Evolutionary conservation across 129 eudicot species (phyloP), one percentile per base, ranked within the genome.

Genomic region (Lactuca sativa): DNA sequence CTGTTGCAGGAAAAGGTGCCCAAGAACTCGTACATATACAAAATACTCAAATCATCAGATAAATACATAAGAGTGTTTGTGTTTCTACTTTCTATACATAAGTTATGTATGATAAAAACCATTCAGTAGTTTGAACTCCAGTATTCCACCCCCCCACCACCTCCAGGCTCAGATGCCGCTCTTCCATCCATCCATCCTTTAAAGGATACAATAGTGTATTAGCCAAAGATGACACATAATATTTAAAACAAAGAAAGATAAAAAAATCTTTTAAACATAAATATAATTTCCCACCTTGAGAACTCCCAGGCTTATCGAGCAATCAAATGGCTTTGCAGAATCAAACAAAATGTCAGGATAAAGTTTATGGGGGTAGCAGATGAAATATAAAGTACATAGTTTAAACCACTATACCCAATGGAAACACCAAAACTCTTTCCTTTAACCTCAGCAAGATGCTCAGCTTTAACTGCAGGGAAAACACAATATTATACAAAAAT

Each of bases 281-380:
- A 65, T 40, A 68, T 33, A 52, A 32, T 37, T 73, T 62, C 81
- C 69, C 75, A 92, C 96, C 97, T 77, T 72, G 77, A 3, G 91
- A 57, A 64, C 81, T 69, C 56, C 80, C 87, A 10, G 71, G 76
- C 72, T 74, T 34, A 59, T 90, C 93, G 16, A 86, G 86, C 62
- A 72, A 66, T 77, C 91, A 77, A 82, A 88, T 75, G 93, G 84
- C 77, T 86, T 84, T 0, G 62, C 48, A 53, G 90, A 83, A 16
- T 74, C 21, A 69, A 66, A 56, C 76, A 70, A 44, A 70, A 59
- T 6, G 62, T 65, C 55, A 70, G 9, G 21, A 62, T 25, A 9
- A 17, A 67, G 58, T 17, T 54, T 49, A 59, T 37, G 21, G 57
- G 57, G 75, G 37, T 59, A 75, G 64, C 40, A 16, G 56, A 66